These are phyloP conservation scores for Dictyostelium intermedium DNA, from an alignment of 78 protist species.

Conservation along the genomic window DNA sequence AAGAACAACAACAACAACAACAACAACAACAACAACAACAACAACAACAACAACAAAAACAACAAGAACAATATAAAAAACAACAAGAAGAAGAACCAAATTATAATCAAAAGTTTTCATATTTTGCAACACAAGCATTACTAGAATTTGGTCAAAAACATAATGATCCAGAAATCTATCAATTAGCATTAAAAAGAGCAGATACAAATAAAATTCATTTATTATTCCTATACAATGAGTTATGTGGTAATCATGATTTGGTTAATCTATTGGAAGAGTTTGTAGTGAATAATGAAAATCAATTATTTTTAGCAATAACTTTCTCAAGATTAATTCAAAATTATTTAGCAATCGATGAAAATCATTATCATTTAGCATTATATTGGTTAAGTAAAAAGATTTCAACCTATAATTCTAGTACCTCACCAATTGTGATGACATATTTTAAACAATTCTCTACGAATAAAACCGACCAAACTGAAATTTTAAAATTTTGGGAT, in stretches of 20 bases:
- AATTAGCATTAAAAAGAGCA: not conserved
- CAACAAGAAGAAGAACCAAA: too few species aligned
- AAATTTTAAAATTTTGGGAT: not conserved
- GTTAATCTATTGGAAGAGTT: not conserved
- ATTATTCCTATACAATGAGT: not conserved
- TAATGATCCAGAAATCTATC: not conserved
- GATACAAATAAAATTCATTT: not conserved
- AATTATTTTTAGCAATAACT: not conserved
- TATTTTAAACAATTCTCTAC: not conserved
- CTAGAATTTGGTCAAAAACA: constrained; percentile 9
- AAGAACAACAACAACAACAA: too few species aligned
- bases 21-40: too few species aligned
- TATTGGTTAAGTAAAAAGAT: not conserved
- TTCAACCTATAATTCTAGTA: not conserved
- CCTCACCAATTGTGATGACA: not conserved
- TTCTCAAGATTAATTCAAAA: not conserved
- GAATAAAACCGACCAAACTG: not conserved
- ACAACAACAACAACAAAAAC: too few species aligned
- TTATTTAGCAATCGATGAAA: not conserved
- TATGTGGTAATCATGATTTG: not conserved
- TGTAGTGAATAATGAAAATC: not conserved
- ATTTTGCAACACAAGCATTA: too few species aligned
- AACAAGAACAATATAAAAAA: too few species aligned
- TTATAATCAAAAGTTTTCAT: too few species aligned
- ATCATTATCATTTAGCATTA: not conserved